Base-by-base conservation (phyloP, 1,284 basidiomycete genomes). In the Rhodotorula sp. region DNA sequence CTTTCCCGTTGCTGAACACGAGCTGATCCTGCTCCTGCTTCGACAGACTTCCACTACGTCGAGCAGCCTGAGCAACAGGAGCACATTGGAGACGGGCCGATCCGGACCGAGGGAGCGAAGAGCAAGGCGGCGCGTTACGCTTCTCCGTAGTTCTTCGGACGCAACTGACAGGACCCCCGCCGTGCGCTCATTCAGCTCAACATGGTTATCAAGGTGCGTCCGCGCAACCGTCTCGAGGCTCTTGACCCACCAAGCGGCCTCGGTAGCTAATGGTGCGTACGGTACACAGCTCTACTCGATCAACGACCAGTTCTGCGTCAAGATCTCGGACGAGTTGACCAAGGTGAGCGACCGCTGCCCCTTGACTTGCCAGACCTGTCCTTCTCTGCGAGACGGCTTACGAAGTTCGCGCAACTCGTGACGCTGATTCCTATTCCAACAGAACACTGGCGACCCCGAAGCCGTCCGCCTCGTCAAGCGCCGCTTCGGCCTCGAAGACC, bases 321-420 rank as follows among this genome's bases (percentile, higher is more conserved):
- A 97, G 81, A 87, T 97, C 74, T 93, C 91, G 70, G 94, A 96
- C 80, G 93, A 96, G 76, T 80, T 89, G 68, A 88, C 83, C 10
- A 96, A 95, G 86, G 92, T 90, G 67, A n/a, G 64, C 24, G 24
- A 1, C 48, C n/a, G 51, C 22, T 4, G 34, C 5, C 34, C 10
- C 6, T 10, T 10, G 34, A 34, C 34, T 34, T n/a, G n/a, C n/a
- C n/a, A n/a, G n/a, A n/a, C n/a, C n/a, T n/a, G n/a, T n/a, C n/a
- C n/a, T n/a, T n/a, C n/a, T n/a, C n/a, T n/a, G n/a, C n/a, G n/a
- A n/a, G n/a, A n/a, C n/a, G n/a, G n/a, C n/a, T n/a, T n/a, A n/a
- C n/a, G n/a, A n/a, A n/a, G n/a, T n/a, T n/a, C 34, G 34, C 34
- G 5, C 34, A 34, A 10, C 10, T 34, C 34, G 34, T 34, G 47